Conservation (phyloP, 1,139 yeast genomes). For the Debaryomyces sp. region DNA sequence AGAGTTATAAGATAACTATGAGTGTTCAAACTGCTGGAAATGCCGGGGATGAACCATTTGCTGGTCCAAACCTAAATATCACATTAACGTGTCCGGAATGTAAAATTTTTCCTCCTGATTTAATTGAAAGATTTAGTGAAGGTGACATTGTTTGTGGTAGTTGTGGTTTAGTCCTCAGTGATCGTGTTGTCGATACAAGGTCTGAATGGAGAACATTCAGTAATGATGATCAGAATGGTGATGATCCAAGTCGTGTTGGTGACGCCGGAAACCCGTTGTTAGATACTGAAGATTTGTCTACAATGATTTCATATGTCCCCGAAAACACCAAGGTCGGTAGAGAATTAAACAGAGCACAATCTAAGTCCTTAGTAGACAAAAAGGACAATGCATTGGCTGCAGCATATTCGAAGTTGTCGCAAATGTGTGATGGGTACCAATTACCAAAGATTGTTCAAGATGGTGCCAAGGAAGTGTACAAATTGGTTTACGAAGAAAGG, state of each 20-base stretch:
- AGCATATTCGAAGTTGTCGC: constrained; percentile 89
- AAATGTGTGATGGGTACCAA: constrained; percentile 96
- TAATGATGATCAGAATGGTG: constrained; percentile 97
- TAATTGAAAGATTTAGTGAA: constrained; percentile 92
- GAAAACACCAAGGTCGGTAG: constrained; percentile 79
- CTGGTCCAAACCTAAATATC: constrained; percentile 80
- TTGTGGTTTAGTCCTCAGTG: constrained; percentile 93
- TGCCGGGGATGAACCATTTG: constrained; percentile 34
- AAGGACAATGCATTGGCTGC: constrained; percentile 86
- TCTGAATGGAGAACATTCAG: constrained; percentile 99
- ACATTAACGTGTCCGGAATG: constrained; percentile 95
- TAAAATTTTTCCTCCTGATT: constrained; percentile 91
- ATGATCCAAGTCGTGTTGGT: constrained; percentile 99
- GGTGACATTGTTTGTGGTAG: constrained; percentile 98
- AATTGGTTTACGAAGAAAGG: constrained; percentile 86
- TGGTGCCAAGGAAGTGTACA: constrained; percentile 96
- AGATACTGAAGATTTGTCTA: constrained; percentile 90
- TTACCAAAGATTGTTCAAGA: constrained; percentile 94
- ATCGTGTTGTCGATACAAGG: constrained; percentile 90
- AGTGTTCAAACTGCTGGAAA: constrained; percentile 17
- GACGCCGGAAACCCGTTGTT: constrained; percentile 95
- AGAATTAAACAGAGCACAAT: constrained; percentile 88
- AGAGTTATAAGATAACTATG: constrained; percentile 10
- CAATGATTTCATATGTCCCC: constrained; percentile 85
- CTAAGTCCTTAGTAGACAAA: constrained; percentile 79